Evolutionary conservation across 169 alveolate species (phyloP), one percentile per base, ranked within the genome.

Genomic region (Eimeria falciformis): DNA sequence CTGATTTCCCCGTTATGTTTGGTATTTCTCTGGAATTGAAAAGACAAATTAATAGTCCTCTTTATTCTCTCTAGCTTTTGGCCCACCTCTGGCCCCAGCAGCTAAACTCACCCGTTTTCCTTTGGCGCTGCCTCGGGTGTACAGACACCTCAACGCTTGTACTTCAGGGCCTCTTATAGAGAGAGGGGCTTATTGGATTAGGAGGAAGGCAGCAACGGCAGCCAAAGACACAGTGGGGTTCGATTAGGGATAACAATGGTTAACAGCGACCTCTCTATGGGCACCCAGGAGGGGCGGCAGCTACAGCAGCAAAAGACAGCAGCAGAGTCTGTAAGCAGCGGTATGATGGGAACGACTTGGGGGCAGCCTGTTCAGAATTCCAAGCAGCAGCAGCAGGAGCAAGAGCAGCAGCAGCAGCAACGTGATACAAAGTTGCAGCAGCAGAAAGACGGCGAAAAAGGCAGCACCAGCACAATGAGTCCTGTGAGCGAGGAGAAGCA

Each of bases 61-160:
- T n/a, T n/a, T n/a, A n/a, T n/a, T n/a, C n/a, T n/a, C n/a, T n/a
- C n/a, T n/a, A n/a, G n/a, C n/a, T n/a, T n/a, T n/a, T n/a, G n/a
- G n/a, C n/a, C n/a, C n/a, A n/a, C n/a, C n/a, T n/a, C n/a, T n/a
- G n/a, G n/a, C n/a, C n/a, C n/a, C n/a, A n/a, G n/a, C n/a, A n/a
- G n/a, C n/a, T n/a, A n/a, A n/a, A n/a, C n/a, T n/a, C n/a, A n/a
- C n/a, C n/a, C n/a, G n/a, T n/a, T 62, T 62, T n/a, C 25, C 73
- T n/a, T 62, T 62, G 73, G 73, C 73, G 29, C 73, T 6, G 73
- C 25, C 73, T 62, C 37, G n/a, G 73, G 73, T 62, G 73, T 12
- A n/a, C 29, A 29, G 14, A 62, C 73, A n/a, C 73, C 73, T 62
- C 73, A n/a, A 29, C 37, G 73, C 73, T n/a, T 62, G 37, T 62